phyloP scores from a whole-genome alignment of 2,329 filamentous ascomycete species.

The Chrysosporium keratinophilum region DNA sequence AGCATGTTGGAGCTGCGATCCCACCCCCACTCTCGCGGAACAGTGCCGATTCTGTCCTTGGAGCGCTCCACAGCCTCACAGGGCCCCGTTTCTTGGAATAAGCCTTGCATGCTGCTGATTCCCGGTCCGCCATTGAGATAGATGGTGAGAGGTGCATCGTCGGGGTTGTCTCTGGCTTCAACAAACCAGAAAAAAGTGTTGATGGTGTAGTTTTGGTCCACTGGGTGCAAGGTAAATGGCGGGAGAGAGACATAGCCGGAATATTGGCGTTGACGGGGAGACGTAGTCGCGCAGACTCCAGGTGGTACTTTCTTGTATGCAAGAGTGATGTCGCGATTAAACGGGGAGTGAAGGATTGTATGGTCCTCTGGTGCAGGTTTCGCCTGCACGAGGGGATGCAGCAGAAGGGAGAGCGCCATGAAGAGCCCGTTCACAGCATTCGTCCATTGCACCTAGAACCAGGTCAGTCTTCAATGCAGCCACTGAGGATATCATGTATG shows the following conservation, averaged over 20 bases:
- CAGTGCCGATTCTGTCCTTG: conserved; percentile 26
- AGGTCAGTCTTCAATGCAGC: neutral
- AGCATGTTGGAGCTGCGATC: conserved; percentile 53
- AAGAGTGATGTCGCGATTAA: conserved; percentile 53
- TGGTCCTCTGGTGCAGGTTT: neutral
- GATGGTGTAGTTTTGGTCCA: conserved; percentile 12
- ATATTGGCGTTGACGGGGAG: conserved; percentile 38
- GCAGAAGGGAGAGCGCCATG: neutral
- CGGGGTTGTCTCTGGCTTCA: conserved; percentile 37
- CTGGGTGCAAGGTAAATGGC: conserved; percentile 11
- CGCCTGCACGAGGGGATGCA: neutral
- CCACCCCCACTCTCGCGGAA: conserved; percentile 45
- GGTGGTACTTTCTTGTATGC: conserved; percentile 53
- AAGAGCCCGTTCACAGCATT: neutral
- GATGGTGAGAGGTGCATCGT: conserved; percentile 34
- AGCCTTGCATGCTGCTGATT: conserved; percentile 32
- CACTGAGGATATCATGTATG: neutral
- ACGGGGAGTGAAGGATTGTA: conserved; percentile 48
- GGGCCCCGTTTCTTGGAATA: conserved; percentile 37
- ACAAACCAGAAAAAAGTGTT: conserved; percentile 37
- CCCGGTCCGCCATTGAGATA: conserved; percentile 42
- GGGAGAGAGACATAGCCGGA: conserved; percentile 14
- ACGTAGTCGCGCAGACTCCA: conserved; percentile 47
- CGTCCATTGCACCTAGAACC: neutral
- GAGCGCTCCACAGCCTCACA: conserved; percentile 33